A percentile compares a stretch with the other conserved stretches of the same genome.
phyloP scores from a whole-genome alignment of 2,329 filamentous ascomycete species.

The Colletotrichum falcatum region DNA sequence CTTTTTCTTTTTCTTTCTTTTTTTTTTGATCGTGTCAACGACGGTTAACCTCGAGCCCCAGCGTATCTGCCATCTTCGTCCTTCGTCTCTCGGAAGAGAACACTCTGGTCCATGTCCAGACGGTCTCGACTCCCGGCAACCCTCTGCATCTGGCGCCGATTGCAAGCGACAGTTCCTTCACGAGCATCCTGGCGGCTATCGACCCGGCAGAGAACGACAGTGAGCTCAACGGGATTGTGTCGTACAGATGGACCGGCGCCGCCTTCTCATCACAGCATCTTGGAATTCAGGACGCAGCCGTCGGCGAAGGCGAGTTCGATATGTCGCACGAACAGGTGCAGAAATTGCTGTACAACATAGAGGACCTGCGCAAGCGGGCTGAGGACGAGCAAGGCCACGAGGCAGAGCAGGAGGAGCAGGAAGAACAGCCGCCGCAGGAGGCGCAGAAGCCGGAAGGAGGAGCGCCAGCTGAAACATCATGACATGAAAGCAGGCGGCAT shows the following conservation, averaged over 20 bases:
- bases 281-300: conserved; percentile 22
- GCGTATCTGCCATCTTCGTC: conserved; percentile 72
- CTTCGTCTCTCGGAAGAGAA: conserved; percentile 66
- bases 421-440: conserved; percentile 38
- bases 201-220: conserved; percentile 50
- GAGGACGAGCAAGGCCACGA: conserved; percentile 42
- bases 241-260: conserved; percentile 44
- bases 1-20: not conserved
- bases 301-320: conserved; percentile 47
- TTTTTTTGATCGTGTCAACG: not conserved
- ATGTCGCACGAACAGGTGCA: conserved; percentile 54
- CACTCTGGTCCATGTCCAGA: conserved; percentile 61
- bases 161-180: conserved; percentile 42
- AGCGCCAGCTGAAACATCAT: not conserved
- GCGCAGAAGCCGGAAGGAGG: not conserved
- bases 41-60: conserved; percentile 47
- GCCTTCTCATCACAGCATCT: conserved; percentile 36
- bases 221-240: conserved; percentile 41
- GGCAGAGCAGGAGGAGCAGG: conserved; percentile 49
- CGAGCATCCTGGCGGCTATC: conserved; percentile 54
- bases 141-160: conserved; percentile 66
- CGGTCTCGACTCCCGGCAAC: conserved; percentile 71
- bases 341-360: conserved; percentile 59
- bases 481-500: not conserved
- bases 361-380: conserved; percentile 61